These are phyloP conservation scores for Picochlorum sp. DNA, from an alignment of 139 green algal genomes.

Conservation along the genomic window DNA sequence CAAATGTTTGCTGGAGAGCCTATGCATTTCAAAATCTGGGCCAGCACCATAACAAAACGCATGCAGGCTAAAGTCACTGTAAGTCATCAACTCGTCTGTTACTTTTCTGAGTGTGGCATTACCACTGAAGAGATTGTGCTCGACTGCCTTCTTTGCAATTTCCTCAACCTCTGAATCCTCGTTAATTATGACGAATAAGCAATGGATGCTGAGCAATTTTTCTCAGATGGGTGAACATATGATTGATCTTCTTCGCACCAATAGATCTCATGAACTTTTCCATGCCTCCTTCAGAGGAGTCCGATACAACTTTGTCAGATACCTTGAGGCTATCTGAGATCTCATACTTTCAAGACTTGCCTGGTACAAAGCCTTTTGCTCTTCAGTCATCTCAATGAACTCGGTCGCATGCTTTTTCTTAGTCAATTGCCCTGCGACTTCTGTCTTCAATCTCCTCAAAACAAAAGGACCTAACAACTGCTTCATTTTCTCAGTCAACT, in stretches of 20 bases:
- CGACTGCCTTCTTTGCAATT: constrained; percentile 49
- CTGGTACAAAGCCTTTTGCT: constrained; percentile 50
- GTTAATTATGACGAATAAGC: constrained; percentile 69
- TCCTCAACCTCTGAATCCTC: constrained; percentile 45
- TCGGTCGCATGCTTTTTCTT: constrained; percentile 53
- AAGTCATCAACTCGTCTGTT: constrained; percentile 46
- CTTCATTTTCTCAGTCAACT: constrained; percentile 70
- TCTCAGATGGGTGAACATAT: constrained; percentile 87
- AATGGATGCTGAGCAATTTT: constrained; percentile 94
- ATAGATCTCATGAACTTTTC: constrained; percentile 26
- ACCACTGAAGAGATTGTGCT: constrained; percentile 14
- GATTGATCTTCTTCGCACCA: constrained; percentile 58
- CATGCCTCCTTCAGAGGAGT: constrained; percentile 11
- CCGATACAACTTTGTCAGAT: constrained; percentile 8
- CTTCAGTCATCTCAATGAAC: constrained; percentile 52
- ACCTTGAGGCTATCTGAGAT: constrained; percentile 17
- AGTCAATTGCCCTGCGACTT: constrained; percentile 78
- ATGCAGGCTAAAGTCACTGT: constrained; percentile 78
- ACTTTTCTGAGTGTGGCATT: constrained; percentile 51
- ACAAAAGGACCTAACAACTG: constrained; percentile 80
- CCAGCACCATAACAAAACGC: constrained; percentile 43
- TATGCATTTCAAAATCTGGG: constrained; percentile 16
- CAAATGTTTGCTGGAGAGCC: constrained; percentile 17
- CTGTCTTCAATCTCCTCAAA: constrained; percentile 76
- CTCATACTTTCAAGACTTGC: constrained; percentile 30